Conservation (phyloP, 129 eudicot genomes). For the Tanacetum coccineum region DNA sequence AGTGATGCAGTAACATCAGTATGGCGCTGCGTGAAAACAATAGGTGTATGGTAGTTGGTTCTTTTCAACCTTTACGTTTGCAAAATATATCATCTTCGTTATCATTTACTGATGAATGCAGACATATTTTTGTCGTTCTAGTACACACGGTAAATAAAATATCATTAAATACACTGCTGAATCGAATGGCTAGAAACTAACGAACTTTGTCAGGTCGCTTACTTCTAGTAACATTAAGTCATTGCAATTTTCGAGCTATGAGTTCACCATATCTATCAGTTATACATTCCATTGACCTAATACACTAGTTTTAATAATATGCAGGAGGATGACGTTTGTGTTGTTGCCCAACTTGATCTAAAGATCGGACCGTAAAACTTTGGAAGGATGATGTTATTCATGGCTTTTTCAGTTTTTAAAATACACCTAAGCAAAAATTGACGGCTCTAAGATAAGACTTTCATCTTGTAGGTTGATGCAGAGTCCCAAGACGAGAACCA, state of each 20-base stretch:
- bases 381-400: conserved; percentile 64
- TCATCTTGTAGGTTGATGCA: conserved; percentile 48
- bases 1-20: conserved; percentile 75
- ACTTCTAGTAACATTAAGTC: background rate
- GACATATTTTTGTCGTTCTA: background rate
- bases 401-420: background rate
- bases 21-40: conserved; percentile 44
- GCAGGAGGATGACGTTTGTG: conserved; percentile 43
- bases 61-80: too few species aligned
- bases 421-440: background rate
- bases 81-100: conserved; percentile 9
- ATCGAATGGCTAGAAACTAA: background rate
- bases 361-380: conserved; percentile 71
- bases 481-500: conserved; percentile 41
- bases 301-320: conserved; percentile 8
- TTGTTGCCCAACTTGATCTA: conserved; percentile 85
- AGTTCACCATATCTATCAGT: background rate
- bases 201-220: background rate
- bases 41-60: conserved; percentile 37
- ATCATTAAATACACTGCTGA: background rate
- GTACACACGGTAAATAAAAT: background rate
- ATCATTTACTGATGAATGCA: conserved; percentile 3
- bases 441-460: conserved; percentile 11
- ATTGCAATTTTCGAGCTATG: background rate
- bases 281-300: too few species aligned